phyloP scores from a whole-genome alignment of 495 filamentous ascomycete species.

The Mytilinidion resinicola region DNA sequence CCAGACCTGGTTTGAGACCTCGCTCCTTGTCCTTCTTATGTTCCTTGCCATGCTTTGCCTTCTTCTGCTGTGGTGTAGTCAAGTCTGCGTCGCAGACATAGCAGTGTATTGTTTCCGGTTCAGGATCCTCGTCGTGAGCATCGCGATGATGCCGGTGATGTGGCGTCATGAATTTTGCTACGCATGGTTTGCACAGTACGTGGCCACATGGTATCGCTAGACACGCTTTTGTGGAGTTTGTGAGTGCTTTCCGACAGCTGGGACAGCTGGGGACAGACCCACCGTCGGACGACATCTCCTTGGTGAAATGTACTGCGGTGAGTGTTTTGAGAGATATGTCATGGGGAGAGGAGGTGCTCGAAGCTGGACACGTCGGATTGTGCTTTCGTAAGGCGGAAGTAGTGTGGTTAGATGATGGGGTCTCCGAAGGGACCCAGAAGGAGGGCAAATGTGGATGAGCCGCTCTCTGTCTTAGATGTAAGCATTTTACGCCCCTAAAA shows the following conservation, averaged over 20 bases:
- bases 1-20: conserved; percentile 64
- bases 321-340: conserved; percentile 76
- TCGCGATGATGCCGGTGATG: conserved; percentile 39
- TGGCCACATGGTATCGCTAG: conserved; percentile 92
- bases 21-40: conserved; percentile 47
- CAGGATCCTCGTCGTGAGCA: conserved; percentile 51
- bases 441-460: conserved; percentile 62
- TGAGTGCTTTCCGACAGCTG: conserved; percentile 77
- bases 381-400: conserved; percentile 53
- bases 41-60: conserved; percentile 44
- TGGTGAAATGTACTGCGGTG: conserved; percentile 71
- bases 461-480: conserved; percentile 39
- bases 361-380: conserved; percentile 74
- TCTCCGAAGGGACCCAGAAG: conserved; percentile 90
- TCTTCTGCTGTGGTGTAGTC: conserved; percentile 39
- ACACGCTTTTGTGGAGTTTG: conserved; percentile 76
- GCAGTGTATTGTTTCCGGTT: conserved; percentile 53
- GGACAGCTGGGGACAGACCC: conserved; percentile 65
- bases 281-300: conserved; percentile 52
- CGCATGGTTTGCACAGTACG: conserved; percentile 83
- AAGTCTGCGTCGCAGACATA: conserved; percentile 86
- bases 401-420: conserved; percentile 52
- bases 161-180: conserved; percentile 73
- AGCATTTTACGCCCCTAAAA: background rate
- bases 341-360: conserved; percentile 62